These are phyloP conservation scores for Corymbia calophylla DNA, from an alignment of 441 rosid genomes.

Conservation along the genomic window DNA sequence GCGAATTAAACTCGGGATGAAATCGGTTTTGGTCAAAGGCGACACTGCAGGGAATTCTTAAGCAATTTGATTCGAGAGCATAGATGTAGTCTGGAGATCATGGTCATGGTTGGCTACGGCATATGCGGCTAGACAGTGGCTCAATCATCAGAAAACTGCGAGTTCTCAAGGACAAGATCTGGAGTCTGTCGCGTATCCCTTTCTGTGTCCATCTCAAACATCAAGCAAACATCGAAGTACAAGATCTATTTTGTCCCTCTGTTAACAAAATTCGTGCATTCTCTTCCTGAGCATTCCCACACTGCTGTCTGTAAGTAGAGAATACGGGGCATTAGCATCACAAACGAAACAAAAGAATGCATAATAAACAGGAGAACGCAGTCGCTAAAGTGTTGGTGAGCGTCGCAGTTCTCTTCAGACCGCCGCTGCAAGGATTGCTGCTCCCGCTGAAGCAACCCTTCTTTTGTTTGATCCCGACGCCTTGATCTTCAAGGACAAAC, in stretches of 20 bases:
- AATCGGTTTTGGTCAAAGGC: not conserved
- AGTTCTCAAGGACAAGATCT: not conserved
- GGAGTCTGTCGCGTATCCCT: not conserved
- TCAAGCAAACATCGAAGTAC: not conserved
- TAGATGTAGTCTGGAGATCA: not conserved
- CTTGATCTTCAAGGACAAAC: slow-evolving; percentile 68
- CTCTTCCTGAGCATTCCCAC: not conserved
- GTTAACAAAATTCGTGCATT: not conserved
- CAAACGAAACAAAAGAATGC: slow-evolving; percentile 8
- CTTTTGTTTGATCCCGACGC: slow-evolving; percentile 69
- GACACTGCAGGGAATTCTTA: not conserved
- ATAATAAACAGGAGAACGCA: slow-evolving; percentile 10
- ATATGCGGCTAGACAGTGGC: not conserved
- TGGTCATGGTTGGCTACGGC: not conserved
- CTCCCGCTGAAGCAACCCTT: slow-evolving; percentile 80
- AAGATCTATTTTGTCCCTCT: not conserved
- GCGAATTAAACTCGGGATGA: not conserved
- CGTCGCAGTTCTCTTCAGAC: slow-evolving; percentile 11
- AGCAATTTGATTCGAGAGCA: not conserved
- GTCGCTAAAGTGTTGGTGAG: slow-evolving; percentile 7
- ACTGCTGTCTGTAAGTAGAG: not conserved
- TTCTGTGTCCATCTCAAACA: not conserved
- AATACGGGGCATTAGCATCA: not conserved
- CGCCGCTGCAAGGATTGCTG: slow-evolving; percentile 49
- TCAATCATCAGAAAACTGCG: not conserved